These are phyloP conservation scores for Suillus tomentosus DNA, from an alignment of 768 basidiomycete species.

Conservation along the genomic window DNA sequence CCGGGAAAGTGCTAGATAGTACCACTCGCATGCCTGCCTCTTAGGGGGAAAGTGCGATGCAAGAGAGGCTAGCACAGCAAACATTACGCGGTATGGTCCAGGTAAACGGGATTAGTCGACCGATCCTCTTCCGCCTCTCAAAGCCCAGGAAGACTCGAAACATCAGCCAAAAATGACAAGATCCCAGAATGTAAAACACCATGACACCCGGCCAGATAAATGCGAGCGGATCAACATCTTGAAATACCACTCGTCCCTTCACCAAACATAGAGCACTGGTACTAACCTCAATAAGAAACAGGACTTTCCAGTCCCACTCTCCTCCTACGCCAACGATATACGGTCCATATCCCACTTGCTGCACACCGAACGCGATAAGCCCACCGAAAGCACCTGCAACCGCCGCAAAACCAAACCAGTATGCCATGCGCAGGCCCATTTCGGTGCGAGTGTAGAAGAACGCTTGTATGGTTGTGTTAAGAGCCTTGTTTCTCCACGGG, in stretches of 20 bases:
- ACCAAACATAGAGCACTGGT: neutral
- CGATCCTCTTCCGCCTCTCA: neutral
- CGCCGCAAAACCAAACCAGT: constrained; percentile 85
- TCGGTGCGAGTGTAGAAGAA: constrained; percentile 78
- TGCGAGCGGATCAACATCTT: neutral
- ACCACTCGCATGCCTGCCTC: neutral
- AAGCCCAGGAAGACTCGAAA: neutral
- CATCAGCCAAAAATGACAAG: neutral
- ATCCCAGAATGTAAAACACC: neutral
- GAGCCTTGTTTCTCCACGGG: too few species aligned
- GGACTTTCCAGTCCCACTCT: constrained; percentile 36
- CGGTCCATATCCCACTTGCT: constrained; percentile 55
- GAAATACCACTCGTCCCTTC: neutral
- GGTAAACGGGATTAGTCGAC: neutral
- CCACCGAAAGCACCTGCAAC: constrained; percentile 86
- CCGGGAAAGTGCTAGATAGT: neutral
- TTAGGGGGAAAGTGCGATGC: neutral
- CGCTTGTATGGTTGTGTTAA: constrained; percentile 42
- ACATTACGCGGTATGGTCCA: too few species aligned
- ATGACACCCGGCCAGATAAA: too few species aligned
- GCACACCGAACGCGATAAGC: constrained; percentile 79
- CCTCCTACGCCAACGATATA: constrained; percentile 27
- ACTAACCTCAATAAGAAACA: constrained; percentile 74
- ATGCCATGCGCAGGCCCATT: constrained; percentile 74
- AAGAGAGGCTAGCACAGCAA: neutral